phyloP scores from a whole-genome alignment of 129 eudicot genomes.

The Lonicera japonica region DNA sequence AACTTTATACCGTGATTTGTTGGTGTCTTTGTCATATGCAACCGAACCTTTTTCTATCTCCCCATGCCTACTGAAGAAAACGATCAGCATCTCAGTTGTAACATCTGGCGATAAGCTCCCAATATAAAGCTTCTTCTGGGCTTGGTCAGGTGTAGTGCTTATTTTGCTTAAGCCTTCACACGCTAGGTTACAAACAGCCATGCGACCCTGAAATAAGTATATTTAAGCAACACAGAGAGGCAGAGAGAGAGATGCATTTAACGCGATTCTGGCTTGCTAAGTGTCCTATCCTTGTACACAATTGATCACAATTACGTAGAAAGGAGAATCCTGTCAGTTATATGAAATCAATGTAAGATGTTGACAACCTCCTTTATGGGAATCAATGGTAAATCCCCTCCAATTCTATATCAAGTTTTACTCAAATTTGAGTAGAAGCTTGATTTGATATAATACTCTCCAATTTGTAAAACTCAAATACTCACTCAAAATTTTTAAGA shows the following conservation, averaged over 20 bases:
- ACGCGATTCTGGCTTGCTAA: neutral
- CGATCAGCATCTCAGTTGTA: constrained; percentile 57
- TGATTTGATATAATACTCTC: no score
- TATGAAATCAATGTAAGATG: no score
- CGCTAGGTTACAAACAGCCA: constrained; percentile 73
- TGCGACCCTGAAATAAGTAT: constrained; percentile 45
- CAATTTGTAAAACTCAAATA: no score
- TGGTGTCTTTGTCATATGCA: constrained; percentile 69
- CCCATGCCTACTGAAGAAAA: constrained; percentile 49
- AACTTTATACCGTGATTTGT: constrained; percentile 48
- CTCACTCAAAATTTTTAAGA: no score
- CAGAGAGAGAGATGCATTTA: neutral
- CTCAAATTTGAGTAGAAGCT: no score
- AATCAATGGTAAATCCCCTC: no score
- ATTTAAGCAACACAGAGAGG: no score
- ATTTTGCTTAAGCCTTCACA: constrained; percentile 52
- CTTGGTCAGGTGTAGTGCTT: constrained; percentile 43
- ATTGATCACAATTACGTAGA: neutral
- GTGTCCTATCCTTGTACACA: no score
- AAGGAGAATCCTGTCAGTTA: neutral
- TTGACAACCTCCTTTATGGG: no score
- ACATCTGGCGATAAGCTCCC: constrained; percentile 68
- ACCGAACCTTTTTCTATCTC: constrained; percentile 79
- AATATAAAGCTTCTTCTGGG: constrained; percentile 65
- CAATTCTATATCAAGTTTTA: no score